Evolutionary conservation across 2,329 filamentous ascomycete genomes (phyloP), one percentile per base, ranked within the genome.

Genomic region (Aspergillus amoenus): DNA sequence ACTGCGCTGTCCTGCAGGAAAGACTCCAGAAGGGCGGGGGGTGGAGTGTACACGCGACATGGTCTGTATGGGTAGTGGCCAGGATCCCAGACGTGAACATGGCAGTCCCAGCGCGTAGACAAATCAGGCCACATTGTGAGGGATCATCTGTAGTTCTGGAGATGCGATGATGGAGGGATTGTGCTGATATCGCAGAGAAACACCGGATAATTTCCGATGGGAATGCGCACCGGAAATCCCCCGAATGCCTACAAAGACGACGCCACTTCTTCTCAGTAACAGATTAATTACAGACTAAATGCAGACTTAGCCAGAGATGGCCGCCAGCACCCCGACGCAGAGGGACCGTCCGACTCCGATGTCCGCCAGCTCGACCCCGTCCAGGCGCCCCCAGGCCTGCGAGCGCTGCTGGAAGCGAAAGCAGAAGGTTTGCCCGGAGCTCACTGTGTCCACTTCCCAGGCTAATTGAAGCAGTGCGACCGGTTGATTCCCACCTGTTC

Each of bases 321-420:
- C 17, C 12, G 40, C 43, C 18, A 45, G 22, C 18, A 27, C 6
- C 15, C 43, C 43, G 21, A 45, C 24, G n/a, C n/a, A n/a, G 0
- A 45, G 13, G 15, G 32, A 47, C 13, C 24, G 21, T 30, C 27
- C 27, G 27, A 30, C 27, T 42, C 37, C 48, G 21, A 51, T 51
- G 48, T 51, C 48, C 48, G 48, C 34, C 22, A 50, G 39, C 39
- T 51, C 37, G 15, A 42, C 22, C 22, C 37, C 48, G 8, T 2
- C 37, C 22, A 42, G 15, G 48, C 51, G 51, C 1, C 43, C 42
- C 57, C 68, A 71, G 49, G 69, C 69, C 7, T 71, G 68, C 48
- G 68, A 71, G 47, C 61, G 68, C 43, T 72, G 69, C 51, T 71
- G 68, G 65, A 68, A 67, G 47, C 66, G 68, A 24, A 72, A 71